Conservation (phyloP, 345 rosid species). For the Acer yangbiense region DNA sequence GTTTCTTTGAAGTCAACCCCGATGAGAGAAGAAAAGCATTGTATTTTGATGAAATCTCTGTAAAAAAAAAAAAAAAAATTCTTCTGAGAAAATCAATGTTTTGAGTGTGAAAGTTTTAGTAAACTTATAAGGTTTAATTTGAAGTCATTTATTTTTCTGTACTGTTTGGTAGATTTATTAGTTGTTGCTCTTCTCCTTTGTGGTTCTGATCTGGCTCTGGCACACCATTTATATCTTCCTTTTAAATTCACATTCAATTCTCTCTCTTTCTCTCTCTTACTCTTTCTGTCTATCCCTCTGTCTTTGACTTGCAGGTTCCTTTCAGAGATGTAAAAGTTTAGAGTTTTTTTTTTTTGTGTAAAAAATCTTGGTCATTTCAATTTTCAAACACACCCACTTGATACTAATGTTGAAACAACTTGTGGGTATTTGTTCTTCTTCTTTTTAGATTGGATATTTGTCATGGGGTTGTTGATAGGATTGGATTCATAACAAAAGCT, state of each 20-base stretch:
- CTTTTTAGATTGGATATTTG: conserved; percentile 6
- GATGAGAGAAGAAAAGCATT: background rate
- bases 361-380: background rate
- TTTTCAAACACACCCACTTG: background rate
- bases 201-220: conserved; percentile 26
- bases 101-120: background rate
- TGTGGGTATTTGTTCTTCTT: background rate
- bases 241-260: conserved; percentile 27
- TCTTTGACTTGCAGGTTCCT: conserved; percentile 33
- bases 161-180: conserved; percentile 26
- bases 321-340: conserved; percentile 3
- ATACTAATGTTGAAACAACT: background rate
- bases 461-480: conserved; percentile 18
- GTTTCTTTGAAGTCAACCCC: conserved; percentile 36
- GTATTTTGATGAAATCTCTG: conserved; percentile 22
- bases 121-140: background rate
- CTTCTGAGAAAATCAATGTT: background rate
- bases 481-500: conserved; percentile 28
- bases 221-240: conserved; percentile 28
- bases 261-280: conserved; percentile 18
- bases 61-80: background rate
- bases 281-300: background rate
- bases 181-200: conserved; percentile 2
- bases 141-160: conserved; percentile 23
- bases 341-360: background rate